Evolutionary conservation across 2,329 filamentous ascomycete species (phyloP), one percentile per base, ranked within the genome.

Genomic region (Verticillium dahliae): DNA sequence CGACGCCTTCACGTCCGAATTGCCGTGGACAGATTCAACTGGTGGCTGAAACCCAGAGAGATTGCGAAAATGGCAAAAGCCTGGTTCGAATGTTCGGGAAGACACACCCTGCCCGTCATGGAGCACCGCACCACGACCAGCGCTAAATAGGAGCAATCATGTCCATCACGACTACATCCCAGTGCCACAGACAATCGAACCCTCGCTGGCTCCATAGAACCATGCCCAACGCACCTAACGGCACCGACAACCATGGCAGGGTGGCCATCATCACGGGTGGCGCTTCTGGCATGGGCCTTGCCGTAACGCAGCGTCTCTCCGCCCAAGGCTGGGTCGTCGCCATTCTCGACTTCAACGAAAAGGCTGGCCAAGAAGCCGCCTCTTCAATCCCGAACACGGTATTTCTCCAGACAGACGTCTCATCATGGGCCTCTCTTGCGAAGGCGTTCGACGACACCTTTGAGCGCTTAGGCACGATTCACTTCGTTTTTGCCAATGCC

Each of bases 401-500:
- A 6, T 66, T 63, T 59, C 45, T 56, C 58, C 41, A 62, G 31
- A 63, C 64, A 33, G 61, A 67, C 33, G 65, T 67, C 33, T 63
- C 65, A 7, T 54, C 62, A 15, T 66, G 61, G 54, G 62, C 60
- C 4, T 61, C 62, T 13, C 66, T 68, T 15, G 63, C 67, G 35
- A 64, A 2, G 63, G 70, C 31, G 60, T 80, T 80, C 61, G 72
- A 79, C 57, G 64, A 63, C n/a, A 68, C 72, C 9, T 80, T 76
- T 67, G 63, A 69, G 3, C 62, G 66, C 2, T 67, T 70, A 9
- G 69, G 70, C 15, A 68, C 72, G 2, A 56, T 81, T 13, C 78
- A 81, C 68, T 79, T 81, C 63, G 77, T 81, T 33, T 81, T 78
- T 65, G 79, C 77, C 15, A 81, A 81, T 60, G 79, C 79, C 0